Base-by-base conservation (phyloP, 805 yeast species). In the Candida ovalis region DNA sequence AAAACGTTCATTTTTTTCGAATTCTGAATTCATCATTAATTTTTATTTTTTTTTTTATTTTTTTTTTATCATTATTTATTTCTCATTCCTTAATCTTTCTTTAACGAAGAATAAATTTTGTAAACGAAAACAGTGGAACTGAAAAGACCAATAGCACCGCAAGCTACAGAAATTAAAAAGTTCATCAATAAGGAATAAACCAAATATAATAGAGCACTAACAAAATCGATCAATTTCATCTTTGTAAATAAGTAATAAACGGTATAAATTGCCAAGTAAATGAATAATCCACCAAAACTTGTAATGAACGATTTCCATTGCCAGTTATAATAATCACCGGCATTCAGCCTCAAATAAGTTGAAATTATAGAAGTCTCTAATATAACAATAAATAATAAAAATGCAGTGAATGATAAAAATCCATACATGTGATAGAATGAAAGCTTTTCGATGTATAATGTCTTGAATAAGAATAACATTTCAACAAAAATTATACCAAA, bases 401-500 rank as follows among this genome's bases (percentile, higher is more conserved):
- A 50, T 28, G 82, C 73, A 4, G 89, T 84, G 24, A 81, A 68
- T 21, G 84, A 73, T 21, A 89, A 69, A 60, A 87, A 88, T 2
- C 96, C 94, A 64, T 86, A 88, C 77, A 82, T 78, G 70, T 82
- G 86, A 65, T 86, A 86, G 59, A 81, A 86, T 2, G 91, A 79
- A 0, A 90, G 79, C 63, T 85, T 85, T 58, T 86, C 90, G 49
- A 84, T 70, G 92, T 96, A 88, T 10, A 88, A 71, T 1, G 91
- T 80, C 62, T 86, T 81, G 69, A 86, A 82, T 25, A 88, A 75
- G 63, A 82, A 84, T 47, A 81, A 67, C 50, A 89, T 69, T 60
- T 89, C 96, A 47, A 86, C 89, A 60, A 84, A 84, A n/a, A 87
- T 82, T 12, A 88, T 81, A 17, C 84, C 82, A 61, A 88, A 89